phyloP scores from a whole-genome alignment of 2,329 filamentous ascomycete genomes.

The Cladophialophora chaetospira region DNA sequence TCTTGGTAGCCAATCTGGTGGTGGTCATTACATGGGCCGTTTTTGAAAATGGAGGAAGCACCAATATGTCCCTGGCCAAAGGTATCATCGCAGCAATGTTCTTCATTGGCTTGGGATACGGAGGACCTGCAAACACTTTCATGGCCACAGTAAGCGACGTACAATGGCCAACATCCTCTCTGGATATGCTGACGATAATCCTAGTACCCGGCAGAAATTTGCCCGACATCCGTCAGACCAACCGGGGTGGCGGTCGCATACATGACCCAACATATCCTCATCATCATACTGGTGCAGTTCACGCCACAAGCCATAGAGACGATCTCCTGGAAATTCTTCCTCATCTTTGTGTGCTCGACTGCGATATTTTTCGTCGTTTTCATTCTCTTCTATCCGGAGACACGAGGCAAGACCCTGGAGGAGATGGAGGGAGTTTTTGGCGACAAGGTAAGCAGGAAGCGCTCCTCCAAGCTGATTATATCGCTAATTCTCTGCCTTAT shows the following conservation, averaged over 20 bases:
- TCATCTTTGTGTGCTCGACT: conserved; percentile 58
- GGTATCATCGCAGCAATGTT: conserved; percentile 15
- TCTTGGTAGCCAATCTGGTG: conserved; percentile 10
- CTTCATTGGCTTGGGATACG: conserved; percentile 14
- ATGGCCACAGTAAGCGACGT: conserved; percentile 1
- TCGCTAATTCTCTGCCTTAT: too few relatives aligned
- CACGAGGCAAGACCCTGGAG: conserved; percentile 34
- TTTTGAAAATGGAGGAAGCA: conserved; percentile 6
- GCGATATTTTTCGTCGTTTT: conserved; percentile 53
- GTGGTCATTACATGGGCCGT: conserved; percentile 4
- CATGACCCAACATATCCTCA: conserved; percentile 44
- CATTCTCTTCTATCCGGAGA: conserved; percentile 56
- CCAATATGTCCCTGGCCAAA: conserved; percentile 5
- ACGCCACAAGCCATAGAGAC: conserved; percentile 59
- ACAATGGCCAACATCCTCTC: background rate
- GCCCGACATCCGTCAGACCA: conserved; percentile 11
- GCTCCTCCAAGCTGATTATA: too few relatives aligned
- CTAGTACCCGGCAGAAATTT: conserved; percentile 19
- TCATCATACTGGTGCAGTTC: conserved; percentile 55
- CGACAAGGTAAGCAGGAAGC: too few relatives aligned
- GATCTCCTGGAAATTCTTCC: conserved; percentile 61
- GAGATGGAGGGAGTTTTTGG: conserved; percentile 35
- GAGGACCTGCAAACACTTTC: conserved; percentile 16
- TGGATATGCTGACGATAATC: too few relatives aligned
- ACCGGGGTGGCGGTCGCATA: conserved; percentile 13